Conservation (phyloP, 352 stramenopile genomes). For the Pythium myriotylum region DNA sequence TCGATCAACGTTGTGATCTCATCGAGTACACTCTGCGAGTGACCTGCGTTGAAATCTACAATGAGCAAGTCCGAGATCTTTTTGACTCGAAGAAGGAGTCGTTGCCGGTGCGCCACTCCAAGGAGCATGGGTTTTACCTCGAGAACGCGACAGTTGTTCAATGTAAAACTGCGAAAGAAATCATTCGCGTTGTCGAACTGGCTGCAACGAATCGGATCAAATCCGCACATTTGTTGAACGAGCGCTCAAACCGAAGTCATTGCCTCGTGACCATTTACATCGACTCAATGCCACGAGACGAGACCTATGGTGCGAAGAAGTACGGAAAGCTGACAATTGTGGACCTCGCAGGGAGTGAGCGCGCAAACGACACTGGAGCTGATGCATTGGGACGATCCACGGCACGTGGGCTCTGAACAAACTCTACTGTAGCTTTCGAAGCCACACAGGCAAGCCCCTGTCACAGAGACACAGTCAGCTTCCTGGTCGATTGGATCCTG, state of each 20-base stretch:
- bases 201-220: slow-evolving; percentile 64
- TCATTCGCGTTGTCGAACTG: slow-evolving; percentile 63
- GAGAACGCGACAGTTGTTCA: slow-evolving; percentile 74
- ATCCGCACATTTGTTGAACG: slow-evolving; percentile 72
- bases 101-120: slow-evolving; percentile 56
- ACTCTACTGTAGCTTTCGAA: slow-evolving; percentile 80
- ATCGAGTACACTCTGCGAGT: slow-evolving; percentile 66
- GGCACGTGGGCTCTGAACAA: too few species aligned
- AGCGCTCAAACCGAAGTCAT: slow-evolving; percentile 74
- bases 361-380: slow-evolving; percentile 59
- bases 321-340: slow-evolving; percentile 82
- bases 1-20: slow-evolving; percentile 37
- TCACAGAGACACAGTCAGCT: background rate
- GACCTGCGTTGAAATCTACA: slow-evolving; percentile 82
- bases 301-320: slow-evolving; percentile 36
- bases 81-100: slow-evolving; percentile 66
- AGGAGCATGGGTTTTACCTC: slow-evolving; percentile 68
- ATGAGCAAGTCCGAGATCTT: slow-evolving; percentile 66
- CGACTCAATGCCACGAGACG: slow-evolving; percentile 44
- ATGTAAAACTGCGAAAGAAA: slow-evolving; percentile 54
- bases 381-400: too few species aligned
- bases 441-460: slow-evolving; percentile 50
- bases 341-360: slow-evolving; percentile 72
- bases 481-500: background rate
- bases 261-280: slow-evolving; percentile 84